Conservation (phyloP, 306 rosid genomes). For the Corylus americana region DNA sequence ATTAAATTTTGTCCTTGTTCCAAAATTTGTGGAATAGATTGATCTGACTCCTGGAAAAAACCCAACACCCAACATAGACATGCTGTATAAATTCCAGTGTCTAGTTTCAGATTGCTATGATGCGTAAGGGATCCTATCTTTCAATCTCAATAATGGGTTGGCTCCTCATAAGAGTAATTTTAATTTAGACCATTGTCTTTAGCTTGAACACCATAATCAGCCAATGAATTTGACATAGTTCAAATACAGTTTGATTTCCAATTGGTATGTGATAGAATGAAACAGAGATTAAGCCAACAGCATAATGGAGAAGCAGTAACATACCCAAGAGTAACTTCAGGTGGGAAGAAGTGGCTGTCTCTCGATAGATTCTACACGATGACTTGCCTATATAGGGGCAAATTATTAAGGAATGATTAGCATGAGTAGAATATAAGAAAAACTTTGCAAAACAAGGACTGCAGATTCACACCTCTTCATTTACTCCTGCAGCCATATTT, state of each 20-base stretch:
- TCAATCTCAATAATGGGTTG: neutral
- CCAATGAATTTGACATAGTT: neutral
- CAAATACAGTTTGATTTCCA: slow-evolving; percentile 8
- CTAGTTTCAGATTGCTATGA: neutral
- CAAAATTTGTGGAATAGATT: neutral
- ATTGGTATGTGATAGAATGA: neutral
- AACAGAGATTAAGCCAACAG: slow-evolving; percentile 3
- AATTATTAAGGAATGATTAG: slow-evolving; percentile 3
- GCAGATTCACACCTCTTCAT: slow-evolving; percentile 70
- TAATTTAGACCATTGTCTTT: neutral
- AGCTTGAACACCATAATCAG: too few species aligned
- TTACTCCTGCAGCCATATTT: slow-evolving; percentile 95
- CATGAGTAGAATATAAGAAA: slow-evolving; percentile 1
- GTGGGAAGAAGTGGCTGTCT: slow-evolving; percentile 91
- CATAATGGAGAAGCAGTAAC: slow-evolving; percentile 16
- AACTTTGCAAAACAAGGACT: slow-evolving; percentile 17
- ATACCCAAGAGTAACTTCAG: slow-evolving; percentile 48
- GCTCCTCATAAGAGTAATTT: neutral
- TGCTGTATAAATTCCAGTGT: neutral
- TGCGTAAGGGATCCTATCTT: neutral
- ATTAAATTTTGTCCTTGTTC: neutral
- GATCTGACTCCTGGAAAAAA: neutral
- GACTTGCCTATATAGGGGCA: slow-evolving; percentile 64
- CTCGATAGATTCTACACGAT: slow-evolving; percentile 72
- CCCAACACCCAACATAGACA: neutral